These are phyloP conservation scores for Blastobotrys illinoisensis DNA, from an alignment of 1,139 yeast genomes.

Conservation along the genomic window DNA sequence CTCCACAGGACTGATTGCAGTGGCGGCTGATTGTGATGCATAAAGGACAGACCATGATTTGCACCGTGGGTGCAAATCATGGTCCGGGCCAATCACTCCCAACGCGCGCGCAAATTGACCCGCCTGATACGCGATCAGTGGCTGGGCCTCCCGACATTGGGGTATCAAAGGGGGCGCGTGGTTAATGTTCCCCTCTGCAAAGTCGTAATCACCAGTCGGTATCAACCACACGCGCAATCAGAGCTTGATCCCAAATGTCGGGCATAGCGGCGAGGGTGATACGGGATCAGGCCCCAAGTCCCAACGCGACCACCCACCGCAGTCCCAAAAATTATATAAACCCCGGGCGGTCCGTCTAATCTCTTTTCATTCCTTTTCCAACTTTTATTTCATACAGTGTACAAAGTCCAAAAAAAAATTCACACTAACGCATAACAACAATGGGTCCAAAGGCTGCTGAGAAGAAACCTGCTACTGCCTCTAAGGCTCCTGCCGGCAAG, in stretches of 20 bases:
- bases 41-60: not conserved
- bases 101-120: not conserved
- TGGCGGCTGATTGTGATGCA: not conserved
- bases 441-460: slow-evolving; percentile 96
- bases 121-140: not conserved
- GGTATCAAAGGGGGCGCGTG: not conserved
- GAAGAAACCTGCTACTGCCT: slow-evolving; percentile 48
- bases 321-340: slow-evolving; percentile 1
- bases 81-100: not conserved
- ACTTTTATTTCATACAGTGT: slow-evolving; percentile 17
- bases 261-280: not conserved
- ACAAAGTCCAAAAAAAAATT: slow-evolving; percentile 30
- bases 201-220: not conserved
- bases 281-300: not conserved
- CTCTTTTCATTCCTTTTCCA: slow-evolving; percentile 20
- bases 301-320: not conserved
- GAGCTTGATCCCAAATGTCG: not conserved
- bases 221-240: not conserved
- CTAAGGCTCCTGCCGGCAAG: slow-evolving; percentile 82
- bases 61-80: not conserved
- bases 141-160: not conserved
- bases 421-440: slow-evolving; percentile 29
- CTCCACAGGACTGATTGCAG: not conserved
- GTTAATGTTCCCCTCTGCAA: not conserved
- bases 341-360: slow-evolving; percentile 2